phyloP scores from a whole-genome alignment of 306 rosid genomes.

The Dalbergia oliveri region DNA sequence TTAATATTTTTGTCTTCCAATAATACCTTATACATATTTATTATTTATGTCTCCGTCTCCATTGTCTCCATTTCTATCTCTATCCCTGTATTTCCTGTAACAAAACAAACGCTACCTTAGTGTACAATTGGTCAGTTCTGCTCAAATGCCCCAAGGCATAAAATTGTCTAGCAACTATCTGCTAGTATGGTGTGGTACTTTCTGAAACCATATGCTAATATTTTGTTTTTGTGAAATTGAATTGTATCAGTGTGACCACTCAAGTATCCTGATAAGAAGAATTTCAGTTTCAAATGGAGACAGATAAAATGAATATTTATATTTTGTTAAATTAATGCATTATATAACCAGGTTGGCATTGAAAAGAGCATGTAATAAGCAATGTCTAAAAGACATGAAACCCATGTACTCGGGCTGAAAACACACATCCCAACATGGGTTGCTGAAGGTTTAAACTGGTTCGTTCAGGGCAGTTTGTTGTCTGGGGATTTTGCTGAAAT shows the following conservation, averaged over 20 bases:
- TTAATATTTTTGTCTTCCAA: too few species aligned
- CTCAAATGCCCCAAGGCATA: conserved; percentile 19
- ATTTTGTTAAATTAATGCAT: conserved; percentile 22
- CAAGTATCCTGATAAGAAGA: neutral
- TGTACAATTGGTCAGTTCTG: conserved; percentile 29
- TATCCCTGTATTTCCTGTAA: too few species aligned
- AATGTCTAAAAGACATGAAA: conserved; percentile 1
- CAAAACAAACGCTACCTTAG: too few species aligned
- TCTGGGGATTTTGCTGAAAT: conserved; percentile 26
- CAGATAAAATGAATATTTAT: conserved; percentile 8
- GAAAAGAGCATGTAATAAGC: conserved; percentile 2
- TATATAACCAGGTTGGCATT: neutral
- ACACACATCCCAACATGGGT: conserved; percentile 14
- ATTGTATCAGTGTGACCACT: neutral
- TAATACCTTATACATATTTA: too few species aligned
- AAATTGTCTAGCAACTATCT: conserved; percentile 17
- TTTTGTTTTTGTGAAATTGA: conserved; percentile 30
- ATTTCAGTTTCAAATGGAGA: conserved; percentile 17
- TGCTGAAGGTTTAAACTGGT: neutral
- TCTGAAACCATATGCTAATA: conserved; percentile 35
- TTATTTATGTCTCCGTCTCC: too few species aligned
- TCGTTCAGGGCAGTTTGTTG: conserved; percentile 19
- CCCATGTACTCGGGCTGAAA: neutral
- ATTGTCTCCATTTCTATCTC: too few species aligned
- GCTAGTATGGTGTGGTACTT: conserved; percentile 20